A percentile compares a stretch with the other conserved stretches of the same genome.
Conservation (phyloP, 2,329 filamentous ascomycete genomes). For the Exophiala calicioides region DNA sequence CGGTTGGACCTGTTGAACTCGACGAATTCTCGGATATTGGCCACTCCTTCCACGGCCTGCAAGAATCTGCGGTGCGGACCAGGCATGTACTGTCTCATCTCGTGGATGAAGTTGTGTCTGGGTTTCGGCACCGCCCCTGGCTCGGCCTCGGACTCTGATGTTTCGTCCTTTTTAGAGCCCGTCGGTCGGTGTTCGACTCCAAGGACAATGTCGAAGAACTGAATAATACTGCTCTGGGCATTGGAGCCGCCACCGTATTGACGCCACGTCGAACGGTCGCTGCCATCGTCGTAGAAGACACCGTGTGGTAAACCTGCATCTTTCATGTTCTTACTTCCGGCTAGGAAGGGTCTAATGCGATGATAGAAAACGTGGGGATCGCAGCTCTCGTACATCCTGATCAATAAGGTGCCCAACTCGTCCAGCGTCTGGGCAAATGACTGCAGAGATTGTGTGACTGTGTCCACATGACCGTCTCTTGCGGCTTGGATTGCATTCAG, state of each 20-base stretch:
- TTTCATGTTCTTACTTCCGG: conserved; percentile 96
- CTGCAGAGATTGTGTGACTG: conserved; percentile 75
- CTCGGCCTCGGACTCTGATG: conserved; percentile 48
- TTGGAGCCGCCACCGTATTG: conserved; percentile 95
- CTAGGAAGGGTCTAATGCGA: conserved; percentile 91
- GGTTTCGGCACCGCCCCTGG: conserved; percentile 53
- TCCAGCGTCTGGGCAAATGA: conserved; percentile 84
- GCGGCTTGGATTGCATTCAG: conserved; percentile 81
- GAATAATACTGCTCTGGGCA: conserved; percentile 92
- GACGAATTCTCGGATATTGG: conserved; percentile 87
- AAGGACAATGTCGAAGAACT: conserved; percentile 93
- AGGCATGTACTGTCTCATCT: conserved; percentile 98
- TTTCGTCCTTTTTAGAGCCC: conserved; percentile 59
- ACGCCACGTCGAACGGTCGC: conserved; percentile 66
- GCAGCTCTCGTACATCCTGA: conserved; percentile 93
- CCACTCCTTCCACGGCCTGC: conserved; percentile 71
- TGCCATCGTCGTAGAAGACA: conserved; percentile 82
- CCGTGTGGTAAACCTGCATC: conserved; percentile 88
- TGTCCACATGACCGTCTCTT: conserved; percentile 65
- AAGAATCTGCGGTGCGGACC: conserved; percentile 88
- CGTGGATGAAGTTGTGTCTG: conserved; percentile 86
- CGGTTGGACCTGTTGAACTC: conserved; percentile 61
- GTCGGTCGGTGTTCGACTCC: conserved; percentile 90
- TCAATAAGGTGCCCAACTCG: conserved; percentile 74
- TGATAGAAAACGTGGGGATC: conserved; percentile 95